phyloP scores from a whole-genome alignment of 2,329 filamentous ascomycete species.

The Xylariaceae sp. region DNA sequence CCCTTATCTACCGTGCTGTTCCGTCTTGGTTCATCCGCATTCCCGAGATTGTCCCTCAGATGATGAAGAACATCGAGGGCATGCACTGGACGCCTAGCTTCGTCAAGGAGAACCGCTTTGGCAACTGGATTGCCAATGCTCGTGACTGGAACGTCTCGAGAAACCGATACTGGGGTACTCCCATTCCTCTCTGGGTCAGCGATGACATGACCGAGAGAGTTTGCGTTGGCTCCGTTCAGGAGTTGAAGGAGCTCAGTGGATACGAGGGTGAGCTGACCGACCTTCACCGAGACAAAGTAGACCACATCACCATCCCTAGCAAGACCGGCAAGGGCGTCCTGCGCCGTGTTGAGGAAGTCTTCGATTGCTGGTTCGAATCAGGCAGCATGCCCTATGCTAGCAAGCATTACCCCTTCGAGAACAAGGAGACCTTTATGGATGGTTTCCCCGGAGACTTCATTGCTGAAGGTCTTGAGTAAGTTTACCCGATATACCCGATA shows the following conservation, averaged over 20 bases:
- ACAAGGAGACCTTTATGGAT: constrained; percentile 71
- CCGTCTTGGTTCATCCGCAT: constrained; percentile 95
- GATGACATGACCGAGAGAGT: constrained; percentile 83
- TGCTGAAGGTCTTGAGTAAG: constrained; percentile 83
- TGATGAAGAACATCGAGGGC: constrained; percentile 83
- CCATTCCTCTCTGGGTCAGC: constrained; percentile 86
- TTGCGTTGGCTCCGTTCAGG: constrained; percentile 77
- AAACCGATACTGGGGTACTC: constrained; percentile 94
- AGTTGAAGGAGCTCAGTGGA: constrained; percentile 82
- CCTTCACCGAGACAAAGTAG: constrained; percentile 87
- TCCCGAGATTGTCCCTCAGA: constrained; percentile 72
- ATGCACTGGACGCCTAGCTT: constrained; percentile 89
- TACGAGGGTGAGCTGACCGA: constrained; percentile 77
- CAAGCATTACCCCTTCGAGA: constrained; percentile 88
- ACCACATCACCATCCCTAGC: constrained; percentile 89
- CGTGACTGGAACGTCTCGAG: constrained; percentile 94
- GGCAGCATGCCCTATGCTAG: constrained; percentile 93
- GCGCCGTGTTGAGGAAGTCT: constrained; percentile 78
- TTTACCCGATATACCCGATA: too few species aligned
- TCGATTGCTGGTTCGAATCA: constrained; percentile 97
- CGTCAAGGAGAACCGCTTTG: constrained; percentile 87
- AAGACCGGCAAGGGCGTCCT: constrained; percentile 80
- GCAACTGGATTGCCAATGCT: constrained; percentile 85
- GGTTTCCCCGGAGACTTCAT: constrained; percentile 92
- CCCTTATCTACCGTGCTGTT: constrained; percentile 85